phyloP scores from a whole-genome alignment of 2,329 filamentous ascomycete species.

The Calonectria montana region DNA sequence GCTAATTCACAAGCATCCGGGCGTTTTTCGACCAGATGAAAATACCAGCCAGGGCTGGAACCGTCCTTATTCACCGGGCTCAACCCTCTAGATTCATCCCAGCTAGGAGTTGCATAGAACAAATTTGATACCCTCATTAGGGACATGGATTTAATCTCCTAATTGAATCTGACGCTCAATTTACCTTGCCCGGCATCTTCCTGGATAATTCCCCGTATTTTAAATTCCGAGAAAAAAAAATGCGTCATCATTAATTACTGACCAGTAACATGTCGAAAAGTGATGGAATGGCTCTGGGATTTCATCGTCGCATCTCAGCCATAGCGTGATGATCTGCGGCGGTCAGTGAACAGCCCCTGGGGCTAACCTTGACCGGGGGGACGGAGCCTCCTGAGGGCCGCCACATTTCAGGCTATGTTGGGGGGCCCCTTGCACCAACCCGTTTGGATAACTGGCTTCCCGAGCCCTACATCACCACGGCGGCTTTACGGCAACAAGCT shows the following conservation, averaged over 20 bases:
- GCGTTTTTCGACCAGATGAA: not conserved
- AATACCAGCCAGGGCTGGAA: not conserved
- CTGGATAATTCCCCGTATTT: not conserved
- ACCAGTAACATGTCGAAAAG: too few species aligned
- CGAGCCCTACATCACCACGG: not conserved
- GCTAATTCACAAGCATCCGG: not conserved
- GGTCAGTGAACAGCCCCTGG: not conserved
- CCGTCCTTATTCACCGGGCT: not conserved
- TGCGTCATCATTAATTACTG: too few species aligned
- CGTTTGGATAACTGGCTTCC: not conserved
- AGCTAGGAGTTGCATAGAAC: not conserved
- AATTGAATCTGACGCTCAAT: not conserved
- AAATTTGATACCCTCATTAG: not conserved
- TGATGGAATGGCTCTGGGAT: not conserved
- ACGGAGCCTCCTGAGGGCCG: not conserved
- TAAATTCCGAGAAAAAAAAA: not conserved
- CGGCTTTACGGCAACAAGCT: not conserved
- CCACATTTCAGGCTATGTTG: not conserved
- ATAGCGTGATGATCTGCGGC: not conserved
- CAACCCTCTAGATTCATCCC: not conserved
- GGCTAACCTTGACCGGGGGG: not conserved
- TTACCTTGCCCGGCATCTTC: not conserved
- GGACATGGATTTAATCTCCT: not conserved
- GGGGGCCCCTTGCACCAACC: not conserved
- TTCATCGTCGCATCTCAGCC: not conserved